Evolutionary conservation across 2,329 filamentous ascomycete species (phyloP).

Genomic region (Aulographum hederae): DNA sequence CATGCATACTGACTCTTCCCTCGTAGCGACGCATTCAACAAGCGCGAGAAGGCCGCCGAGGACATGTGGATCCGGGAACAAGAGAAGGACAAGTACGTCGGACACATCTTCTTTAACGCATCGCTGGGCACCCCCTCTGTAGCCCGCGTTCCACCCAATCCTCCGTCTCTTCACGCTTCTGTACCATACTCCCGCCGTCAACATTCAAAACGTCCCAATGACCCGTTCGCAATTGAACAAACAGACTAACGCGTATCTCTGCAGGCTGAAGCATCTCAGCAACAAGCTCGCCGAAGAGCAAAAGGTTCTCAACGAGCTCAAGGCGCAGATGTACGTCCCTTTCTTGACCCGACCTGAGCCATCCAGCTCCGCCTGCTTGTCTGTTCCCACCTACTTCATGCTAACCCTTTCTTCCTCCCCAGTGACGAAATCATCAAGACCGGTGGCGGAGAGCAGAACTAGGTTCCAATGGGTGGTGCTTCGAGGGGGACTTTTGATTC

Average conservation of each 20-base stretch:
- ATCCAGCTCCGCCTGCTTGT: too few relatives aligned
- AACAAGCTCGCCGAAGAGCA: constrained; percentile 56
- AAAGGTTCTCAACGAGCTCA: constrained; percentile 66
- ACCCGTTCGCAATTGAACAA: constrained; percentile 29
- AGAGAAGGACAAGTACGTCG: constrained; percentile 61
- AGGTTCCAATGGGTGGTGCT: too few relatives aligned
- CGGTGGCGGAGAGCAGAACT: too few relatives aligned
- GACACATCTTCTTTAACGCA: neutral
- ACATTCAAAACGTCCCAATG: too few relatives aligned
- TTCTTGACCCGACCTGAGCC: too few relatives aligned
- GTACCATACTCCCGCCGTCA: too few relatives aligned
- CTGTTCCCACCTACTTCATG: too few relatives aligned
- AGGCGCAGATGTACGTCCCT: constrained; percentile 61
- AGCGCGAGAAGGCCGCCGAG: constrained; percentile 76
- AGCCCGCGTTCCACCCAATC: too few relatives aligned
- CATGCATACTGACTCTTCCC: too few relatives aligned
- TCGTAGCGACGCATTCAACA: constrained; percentile 76
- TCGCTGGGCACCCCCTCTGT: neutral
- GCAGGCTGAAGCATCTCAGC: constrained; percentile 50
- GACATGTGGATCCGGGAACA: constrained; percentile 69
- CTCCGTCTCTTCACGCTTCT: neutral
- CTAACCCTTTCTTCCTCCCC: too few relatives aligned
- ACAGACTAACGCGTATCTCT: constrained; percentile 48
- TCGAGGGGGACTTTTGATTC: too few relatives aligned
- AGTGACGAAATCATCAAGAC: too few relatives aligned